These are phyloP conservation scores for Daldinia loculata DNA, from an alignment of 495 filamentous ascomycete species.

Conservation along the genomic window DNA sequence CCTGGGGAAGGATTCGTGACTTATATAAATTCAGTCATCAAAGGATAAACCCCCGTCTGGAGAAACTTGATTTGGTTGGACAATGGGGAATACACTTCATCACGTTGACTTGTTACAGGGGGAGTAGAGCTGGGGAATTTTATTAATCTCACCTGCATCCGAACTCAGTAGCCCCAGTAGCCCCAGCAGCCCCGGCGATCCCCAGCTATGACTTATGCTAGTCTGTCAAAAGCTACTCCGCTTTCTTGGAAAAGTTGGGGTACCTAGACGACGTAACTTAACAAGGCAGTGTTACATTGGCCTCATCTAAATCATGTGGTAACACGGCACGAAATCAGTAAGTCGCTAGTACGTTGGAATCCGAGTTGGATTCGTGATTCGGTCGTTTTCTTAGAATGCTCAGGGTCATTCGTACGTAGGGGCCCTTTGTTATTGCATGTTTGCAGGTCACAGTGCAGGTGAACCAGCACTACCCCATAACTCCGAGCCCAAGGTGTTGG, in stretches of 20 bases:
- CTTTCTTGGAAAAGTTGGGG: slow-evolving; percentile 49
- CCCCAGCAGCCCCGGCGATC: slow-evolving; percentile 31
- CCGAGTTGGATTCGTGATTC: slow-evolving; percentile 16
- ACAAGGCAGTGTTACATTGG: slow-evolving; percentile 30
- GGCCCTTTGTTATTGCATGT: slow-evolving; percentile 29
- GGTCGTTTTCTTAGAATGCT: slow-evolving; percentile 18
- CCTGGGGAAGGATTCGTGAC: slow-evolving; percentile 35
- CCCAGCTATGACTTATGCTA: slow-evolving; percentile 29
- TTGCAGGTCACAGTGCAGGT: slow-evolving; percentile 33
- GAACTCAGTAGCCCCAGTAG: slow-evolving; percentile 16
- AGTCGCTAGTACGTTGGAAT: slow-evolving; percentile 29
- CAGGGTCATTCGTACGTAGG: slow-evolving; percentile 20
- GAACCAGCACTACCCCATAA: not conserved
- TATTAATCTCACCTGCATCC: slow-evolving; percentile 46
- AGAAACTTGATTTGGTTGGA: slow-evolving; percentile 41
- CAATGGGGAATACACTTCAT: slow-evolving; percentile 35
- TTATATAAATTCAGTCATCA: slow-evolving; percentile 43
- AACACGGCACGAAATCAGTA: slow-evolving; percentile 38
- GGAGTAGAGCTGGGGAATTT: slow-evolving; percentile 30
- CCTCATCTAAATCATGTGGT: slow-evolving; percentile 38
- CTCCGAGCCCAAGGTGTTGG: slow-evolving; percentile 25
- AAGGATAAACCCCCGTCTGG: slow-evolving; percentile 27
- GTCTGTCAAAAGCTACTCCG: slow-evolving; percentile 43
- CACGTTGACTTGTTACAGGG: slow-evolving; percentile 33
- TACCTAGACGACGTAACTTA: slow-evolving; percentile 41